Evolutionary conservation across 73 alveolate species (phyloP).

Genomic region (Tetrahymena thermophila): DNA sequence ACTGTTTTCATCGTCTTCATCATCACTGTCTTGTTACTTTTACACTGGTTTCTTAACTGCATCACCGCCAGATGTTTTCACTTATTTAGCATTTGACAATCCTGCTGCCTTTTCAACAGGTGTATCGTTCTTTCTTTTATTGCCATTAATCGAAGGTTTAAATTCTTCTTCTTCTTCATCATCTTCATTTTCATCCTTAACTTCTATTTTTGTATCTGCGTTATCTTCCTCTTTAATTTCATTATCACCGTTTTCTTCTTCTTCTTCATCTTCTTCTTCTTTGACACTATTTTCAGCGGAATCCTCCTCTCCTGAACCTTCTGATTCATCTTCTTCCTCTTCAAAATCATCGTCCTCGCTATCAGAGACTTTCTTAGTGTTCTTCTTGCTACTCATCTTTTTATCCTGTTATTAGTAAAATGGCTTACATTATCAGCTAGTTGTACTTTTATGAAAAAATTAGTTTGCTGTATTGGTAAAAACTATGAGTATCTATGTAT

Average conservation of each 20-base stretch:
- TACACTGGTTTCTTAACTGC: neutral
- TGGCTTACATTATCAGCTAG: neutral
- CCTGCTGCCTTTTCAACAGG: neutral
- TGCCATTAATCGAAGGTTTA: neutral
- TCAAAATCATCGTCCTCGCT: neutral
- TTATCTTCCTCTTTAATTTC: neutral
- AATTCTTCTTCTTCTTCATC: neutral
- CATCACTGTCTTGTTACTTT: slow-evolving; percentile 12
- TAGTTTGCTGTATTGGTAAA: no score
- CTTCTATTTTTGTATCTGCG: neutral
- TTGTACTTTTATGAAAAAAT: neutral
- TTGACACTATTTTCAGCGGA: neutral
- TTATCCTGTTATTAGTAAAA: neutral
- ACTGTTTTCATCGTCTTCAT: slow-evolving; percentile 60
- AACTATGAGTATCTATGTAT: neutral
- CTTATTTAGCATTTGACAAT: neutral
- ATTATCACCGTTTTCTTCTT: slow-evolving; percentile 11
- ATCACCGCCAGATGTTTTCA: neutral
- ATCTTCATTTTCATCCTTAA: neutral
- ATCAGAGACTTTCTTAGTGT: neutral
- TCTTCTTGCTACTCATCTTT: neutral
- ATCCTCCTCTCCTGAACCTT: slow-evolving; percentile 8
- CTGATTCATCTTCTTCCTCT: slow-evolving; percentile 29
- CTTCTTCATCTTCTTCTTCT: slow-evolving; percentile 36
- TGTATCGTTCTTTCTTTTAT: neutral